A percentile compares a stretch with the other conserved stretches of the same genome.
Evolutionary conservation across 306 rosid genomes (phyloP).

Genomic region (Vicia faba): DNA sequence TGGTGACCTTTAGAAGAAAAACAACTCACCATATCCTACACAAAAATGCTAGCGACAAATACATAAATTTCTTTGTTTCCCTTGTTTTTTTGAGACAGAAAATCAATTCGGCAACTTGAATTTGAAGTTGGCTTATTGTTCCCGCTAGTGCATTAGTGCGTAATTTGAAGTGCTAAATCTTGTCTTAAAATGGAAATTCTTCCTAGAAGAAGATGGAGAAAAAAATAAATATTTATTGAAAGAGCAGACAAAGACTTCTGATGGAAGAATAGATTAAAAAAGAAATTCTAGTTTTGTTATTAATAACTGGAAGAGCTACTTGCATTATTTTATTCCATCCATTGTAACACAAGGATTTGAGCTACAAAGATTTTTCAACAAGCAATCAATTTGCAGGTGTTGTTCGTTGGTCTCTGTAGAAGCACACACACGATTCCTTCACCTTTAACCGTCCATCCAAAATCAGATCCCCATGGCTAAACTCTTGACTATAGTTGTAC

Average conservation of each 20-base stretch:
- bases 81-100: background rate
- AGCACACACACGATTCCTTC: conserved; percentile 26
- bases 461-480: conserved; percentile 1
- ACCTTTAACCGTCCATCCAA: conserved; percentile 23
- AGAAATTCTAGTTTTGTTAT: conserved; percentile 30
- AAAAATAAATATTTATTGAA: background rate
- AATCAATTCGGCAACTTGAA: background rate
- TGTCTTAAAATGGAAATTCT: background rate
- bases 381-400: conserved; percentile 20
- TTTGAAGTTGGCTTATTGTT: conserved; percentile 19
- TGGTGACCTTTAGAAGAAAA: background rate
- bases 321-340: conserved; percentile 29
- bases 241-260: background rate
- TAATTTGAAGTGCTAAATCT: background rate
- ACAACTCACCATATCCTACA: too few species aligned
- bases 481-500: conserved; percentile 25
- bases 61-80: too few species aligned
- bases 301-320: conserved; percentile 16
- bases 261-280: conserved; percentile 24
- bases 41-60: too few species aligned
- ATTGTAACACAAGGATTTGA: conserved; percentile 11
- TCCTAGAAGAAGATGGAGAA: background rate
- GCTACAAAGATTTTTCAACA: conserved; percentile 31
- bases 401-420: conserved; percentile 10
- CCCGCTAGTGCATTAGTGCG: background rate